These are phyloP conservation scores for Sarcocystis neurona DNA, from an alignment of 169 alveolate genomes.

Conservation along the genomic window DNA sequence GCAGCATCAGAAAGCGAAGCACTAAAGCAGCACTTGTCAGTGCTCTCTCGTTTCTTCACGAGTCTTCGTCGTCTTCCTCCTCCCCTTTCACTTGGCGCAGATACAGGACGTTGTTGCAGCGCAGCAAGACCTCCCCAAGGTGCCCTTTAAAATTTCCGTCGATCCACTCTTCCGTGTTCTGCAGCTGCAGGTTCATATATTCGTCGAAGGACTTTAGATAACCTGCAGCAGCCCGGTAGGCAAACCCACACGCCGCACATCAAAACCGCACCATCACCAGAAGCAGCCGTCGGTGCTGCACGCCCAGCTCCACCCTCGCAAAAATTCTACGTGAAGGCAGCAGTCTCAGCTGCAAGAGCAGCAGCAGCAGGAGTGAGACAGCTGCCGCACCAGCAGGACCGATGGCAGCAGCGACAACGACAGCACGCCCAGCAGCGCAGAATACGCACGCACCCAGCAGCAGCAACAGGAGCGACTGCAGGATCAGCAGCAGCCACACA, in stretches of 20 bases:
- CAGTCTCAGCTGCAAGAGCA: too few species aligned
- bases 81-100: conserved; percentile 81
- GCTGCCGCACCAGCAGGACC: too few species aligned
- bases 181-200: conserved; percentile 89
- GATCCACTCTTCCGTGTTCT: conserved; percentile 92
- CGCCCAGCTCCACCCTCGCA: too few species aligned
- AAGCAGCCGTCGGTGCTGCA: too few species aligned
- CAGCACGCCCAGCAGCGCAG: too few species aligned
- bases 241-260: neutral
- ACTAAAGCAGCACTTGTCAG: neutral
- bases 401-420: too few species aligned
- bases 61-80: conserved; percentile 67
- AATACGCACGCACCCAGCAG: too few species aligned
- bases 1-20: neutral
- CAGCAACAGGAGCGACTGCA: too few species aligned
- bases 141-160: conserved; percentile 89
- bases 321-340: too few species aligned
- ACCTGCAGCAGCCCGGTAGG: conserved; percentile 65
- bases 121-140: conserved; percentile 83
- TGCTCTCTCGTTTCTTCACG: neutral
- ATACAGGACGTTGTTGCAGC: conserved; percentile 87
- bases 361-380: too few species aligned
- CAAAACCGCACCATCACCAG: neutral
- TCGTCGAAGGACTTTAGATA: conserved; percentile 87
- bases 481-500: too few species aligned